These are phyloP conservation scores for Picea engelmannii DNA, from an alignment of 83 land plant species.

Conservation along the genomic window DNA sequence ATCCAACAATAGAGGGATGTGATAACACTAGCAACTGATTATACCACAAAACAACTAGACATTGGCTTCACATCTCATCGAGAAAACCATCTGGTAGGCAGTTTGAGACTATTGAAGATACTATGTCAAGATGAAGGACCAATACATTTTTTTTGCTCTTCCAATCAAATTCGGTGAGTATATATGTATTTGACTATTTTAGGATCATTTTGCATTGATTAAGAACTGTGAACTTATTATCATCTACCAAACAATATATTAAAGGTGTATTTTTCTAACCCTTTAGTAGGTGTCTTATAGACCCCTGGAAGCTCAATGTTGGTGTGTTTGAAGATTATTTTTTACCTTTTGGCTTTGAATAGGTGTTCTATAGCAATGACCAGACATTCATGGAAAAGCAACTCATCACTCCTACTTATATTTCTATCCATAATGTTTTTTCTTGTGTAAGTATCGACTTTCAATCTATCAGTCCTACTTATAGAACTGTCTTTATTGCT, in stretches of 20 bases:
- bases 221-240: neutral
- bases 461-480: no score
- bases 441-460: conserved; percentile 5
- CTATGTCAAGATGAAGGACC: no score
- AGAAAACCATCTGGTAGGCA: no score
- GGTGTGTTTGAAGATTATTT: neutral
- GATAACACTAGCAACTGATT: no score
- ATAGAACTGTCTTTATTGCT: no score
- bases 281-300: neutral
- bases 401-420: neutral
- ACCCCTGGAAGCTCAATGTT: neutral
- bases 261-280: neutral
- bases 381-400: neutral
- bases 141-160: no score
- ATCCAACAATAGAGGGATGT: no score
- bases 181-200: neutral
- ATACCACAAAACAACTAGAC: no score
- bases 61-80: no score
- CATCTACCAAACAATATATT: neutral
- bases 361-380: neutral
- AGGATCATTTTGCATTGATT: neutral
- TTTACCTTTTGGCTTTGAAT: neutral
- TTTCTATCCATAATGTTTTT: neutral
- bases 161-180: no score
- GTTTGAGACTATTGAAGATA: no score